Evolutionary conservation across 1,284 basidiomycete genomes (phyloP).

Genomic region (Coniferiporia weirii): DNA sequence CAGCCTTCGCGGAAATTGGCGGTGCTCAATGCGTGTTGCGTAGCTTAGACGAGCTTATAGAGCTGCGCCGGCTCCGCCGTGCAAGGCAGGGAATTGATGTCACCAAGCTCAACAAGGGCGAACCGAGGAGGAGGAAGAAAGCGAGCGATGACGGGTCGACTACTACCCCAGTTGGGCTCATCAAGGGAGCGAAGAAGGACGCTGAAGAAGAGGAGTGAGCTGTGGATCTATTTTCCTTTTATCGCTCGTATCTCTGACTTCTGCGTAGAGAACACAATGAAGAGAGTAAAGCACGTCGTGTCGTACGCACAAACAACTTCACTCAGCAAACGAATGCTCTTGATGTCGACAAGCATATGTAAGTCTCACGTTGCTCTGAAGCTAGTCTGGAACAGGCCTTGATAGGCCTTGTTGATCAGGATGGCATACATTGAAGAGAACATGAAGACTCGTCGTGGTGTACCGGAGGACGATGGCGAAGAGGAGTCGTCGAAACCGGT

Average conservation of each 20-base stretch:
- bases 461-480: slow-evolving; percentile 41
- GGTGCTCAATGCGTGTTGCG: slow-evolving; percentile 6
- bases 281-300: slow-evolving; percentile 65
- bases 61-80: slow-evolving; percentile 75
- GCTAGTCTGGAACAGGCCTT: neutral
- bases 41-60: slow-evolving; percentile 79
- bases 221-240: neutral
- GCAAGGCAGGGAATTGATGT: slow-evolving; percentile 83
- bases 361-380: slow-evolving; percentile 24
- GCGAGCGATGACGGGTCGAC: slow-evolving; percentile 41
- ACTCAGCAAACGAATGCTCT: slow-evolving; percentile 94
- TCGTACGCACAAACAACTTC: slow-evolving; percentile 87
- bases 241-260: neutral
- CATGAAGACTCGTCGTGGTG: slow-evolving; percentile 70
- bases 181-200: slow-evolving; percentile 36
- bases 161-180: slow-evolving; percentile 42
- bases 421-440: slow-evolving; percentile 98
- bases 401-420: slow-evolving; percentile 42
- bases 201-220: slow-evolving; percentile 58
- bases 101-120: slow-evolving; percentile 80
- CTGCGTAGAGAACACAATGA: slow-evolving; percentile 56
- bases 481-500: slow-evolving; percentile 36
- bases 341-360: slow-evolving; percentile 99
- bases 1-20: neutral
- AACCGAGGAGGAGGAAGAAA: slow-evolving; percentile 67